Conservation (phyloP, 78 protist genomes). For the Anaeramoeba flamelloides region DNA sequence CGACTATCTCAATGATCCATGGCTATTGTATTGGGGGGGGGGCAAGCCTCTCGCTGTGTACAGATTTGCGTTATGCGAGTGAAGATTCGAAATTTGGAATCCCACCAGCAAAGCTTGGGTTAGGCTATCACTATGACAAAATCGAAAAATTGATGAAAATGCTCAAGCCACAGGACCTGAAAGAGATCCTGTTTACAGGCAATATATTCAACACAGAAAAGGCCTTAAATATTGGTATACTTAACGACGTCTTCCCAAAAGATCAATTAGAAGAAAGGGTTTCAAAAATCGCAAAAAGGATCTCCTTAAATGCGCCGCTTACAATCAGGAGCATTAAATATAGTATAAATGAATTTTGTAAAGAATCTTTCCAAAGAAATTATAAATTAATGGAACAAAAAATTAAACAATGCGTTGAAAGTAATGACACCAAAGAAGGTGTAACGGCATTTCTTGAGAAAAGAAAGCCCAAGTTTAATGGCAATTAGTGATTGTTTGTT, state of each 20-base stretch:
- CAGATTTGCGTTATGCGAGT: not conserved
- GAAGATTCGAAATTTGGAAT: not conserved
- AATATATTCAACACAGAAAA: not conserved
- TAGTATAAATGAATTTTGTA: not conserved
- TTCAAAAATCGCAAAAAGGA: not conserved
- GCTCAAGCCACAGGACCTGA: not conserved
- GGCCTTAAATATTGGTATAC: not conserved
- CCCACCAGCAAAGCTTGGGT: not conserved
- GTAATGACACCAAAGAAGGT: not conserved
- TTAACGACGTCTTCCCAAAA: not conserved
- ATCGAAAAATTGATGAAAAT: not conserved
- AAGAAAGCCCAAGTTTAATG: not conserved
- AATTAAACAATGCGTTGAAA: not conserved
- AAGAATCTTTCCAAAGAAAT: not conserved
- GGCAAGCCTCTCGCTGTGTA: not conserved
- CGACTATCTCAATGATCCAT: not conserved
- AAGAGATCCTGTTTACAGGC: not conserved
- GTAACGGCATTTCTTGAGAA: not conserved
- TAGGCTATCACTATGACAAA: not conserved
- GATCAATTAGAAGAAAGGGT: not conserved
- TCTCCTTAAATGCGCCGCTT: not conserved
- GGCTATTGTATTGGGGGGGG: not conserved
- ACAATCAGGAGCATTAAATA: not conserved
- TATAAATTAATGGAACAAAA: not conserved
- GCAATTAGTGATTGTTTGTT: not conserved